Conservation (phyloP, 2,329 filamentous ascomycete species). For the Fusarium sp. region DNA sequence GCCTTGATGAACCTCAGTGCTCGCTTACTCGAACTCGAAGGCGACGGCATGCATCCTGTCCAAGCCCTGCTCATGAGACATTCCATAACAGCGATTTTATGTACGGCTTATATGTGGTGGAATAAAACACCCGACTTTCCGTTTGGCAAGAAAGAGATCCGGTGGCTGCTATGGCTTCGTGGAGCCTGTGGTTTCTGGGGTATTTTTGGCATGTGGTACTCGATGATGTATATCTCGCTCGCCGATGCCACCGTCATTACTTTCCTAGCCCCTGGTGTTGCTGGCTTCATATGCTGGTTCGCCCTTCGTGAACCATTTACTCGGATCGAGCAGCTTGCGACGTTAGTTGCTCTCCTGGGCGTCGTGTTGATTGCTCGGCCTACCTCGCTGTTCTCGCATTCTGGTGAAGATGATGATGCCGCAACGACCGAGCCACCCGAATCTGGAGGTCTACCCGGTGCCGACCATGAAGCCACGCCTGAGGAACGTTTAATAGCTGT, state of each 20-base stretch:
- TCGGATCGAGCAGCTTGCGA: slow-evolving; percentile 81
- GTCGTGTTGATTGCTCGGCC: slow-evolving; percentile 89
- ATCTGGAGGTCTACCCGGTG: slow-evolving; percentile 46
- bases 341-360: slow-evolving; percentile 80
- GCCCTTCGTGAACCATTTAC: slow-evolving; percentile 84
- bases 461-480: slow-evolving; percentile 64
- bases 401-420: slow-evolving; percentile 35
- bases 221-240: slow-evolving; percentile 81
- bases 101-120: slow-evolving; percentile 81
- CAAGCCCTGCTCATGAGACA: slow-evolving; percentile 88
- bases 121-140: slow-evolving; percentile 77
- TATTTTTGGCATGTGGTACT: slow-evolving; percentile 81
- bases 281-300: slow-evolving; percentile 85
- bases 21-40: slow-evolving; percentile 80
- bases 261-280: slow-evolving; percentile 84
- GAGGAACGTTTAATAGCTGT: slow-evolving; percentile 79
- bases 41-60: slow-evolving; percentile 82
- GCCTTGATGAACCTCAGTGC: slow-evolving; percentile 89
- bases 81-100: slow-evolving; percentile 77
- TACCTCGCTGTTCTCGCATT: slow-evolving; percentile 64
- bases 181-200: slow-evolving; percentile 82
- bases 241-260: slow-evolving; percentile 92
- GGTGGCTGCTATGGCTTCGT: slow-evolving; percentile 76
- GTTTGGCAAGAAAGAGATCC: slow-evolving; percentile 76
- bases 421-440: slow-evolving; percentile 38